A percentile compares a stretch with the other conserved stretches of the same genome.
phyloP scores from a whole-genome alignment of 768 basidiomycete genomes.

The Lactarius pseudohatsudake region DNA sequence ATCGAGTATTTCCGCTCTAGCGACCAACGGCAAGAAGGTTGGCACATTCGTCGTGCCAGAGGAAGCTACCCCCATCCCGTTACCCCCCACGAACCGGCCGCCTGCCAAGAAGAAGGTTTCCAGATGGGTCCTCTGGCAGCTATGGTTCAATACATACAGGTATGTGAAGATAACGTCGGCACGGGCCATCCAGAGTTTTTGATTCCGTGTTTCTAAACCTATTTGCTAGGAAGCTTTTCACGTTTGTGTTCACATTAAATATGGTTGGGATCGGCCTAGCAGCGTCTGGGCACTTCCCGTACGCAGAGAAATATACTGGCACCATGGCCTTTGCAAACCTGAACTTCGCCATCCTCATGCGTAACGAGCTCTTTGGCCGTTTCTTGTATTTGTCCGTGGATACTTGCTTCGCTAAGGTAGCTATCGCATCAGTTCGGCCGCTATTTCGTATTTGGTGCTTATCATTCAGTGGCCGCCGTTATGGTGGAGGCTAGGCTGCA shows the following conservation, averaged over 20 bases:
- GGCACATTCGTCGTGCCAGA: conserved; percentile 36
- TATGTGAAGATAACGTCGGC: conserved; percentile 32
- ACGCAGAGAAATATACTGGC: conserved; percentile 63
- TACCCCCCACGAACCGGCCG: conserved; percentile 36
- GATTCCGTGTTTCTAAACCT: conserved; percentile 3
- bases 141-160: conserved; percentile 85
- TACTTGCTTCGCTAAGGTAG: conserved; percentile 70
- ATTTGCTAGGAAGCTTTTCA: conserved; percentile 55
- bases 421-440: conserved; percentile 15
- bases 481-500: conserved; percentile 69
- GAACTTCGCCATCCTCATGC: conserved; percentile 67
- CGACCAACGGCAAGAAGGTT: conserved; percentile 25
- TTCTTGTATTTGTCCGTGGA: conserved; percentile 69
- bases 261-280: conserved; percentile 59
- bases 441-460: conserved; percentile 4
- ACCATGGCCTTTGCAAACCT: conserved; percentile 76
- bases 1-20: conserved; percentile 15
- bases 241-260: conserved; percentile 46
- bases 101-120: conserved; percentile 50
- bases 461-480: conserved; percentile 64
- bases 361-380: conserved; percentile 84
- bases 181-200: not conserved
- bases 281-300: conserved; percentile 62
- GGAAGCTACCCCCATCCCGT: conserved; percentile 36
- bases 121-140: conserved; percentile 56